Evolutionary conservation across 1,284 basidiomycete genomes (phyloP).

Genomic region (Puccinia sorghi): DNA sequence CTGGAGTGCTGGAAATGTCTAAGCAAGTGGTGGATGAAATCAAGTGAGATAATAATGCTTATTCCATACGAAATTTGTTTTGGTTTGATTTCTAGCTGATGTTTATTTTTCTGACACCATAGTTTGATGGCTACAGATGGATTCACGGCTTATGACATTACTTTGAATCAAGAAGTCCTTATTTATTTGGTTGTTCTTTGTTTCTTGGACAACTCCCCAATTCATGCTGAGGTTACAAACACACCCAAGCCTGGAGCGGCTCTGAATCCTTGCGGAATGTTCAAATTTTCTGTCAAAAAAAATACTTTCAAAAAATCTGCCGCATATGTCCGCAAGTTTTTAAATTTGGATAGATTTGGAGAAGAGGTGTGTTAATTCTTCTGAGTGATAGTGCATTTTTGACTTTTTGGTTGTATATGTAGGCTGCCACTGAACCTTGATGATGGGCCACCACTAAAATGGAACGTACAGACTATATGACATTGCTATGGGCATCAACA

Average conservation of each 20-base stretch:
- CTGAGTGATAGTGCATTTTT: not conserved
- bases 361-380: not conserved
- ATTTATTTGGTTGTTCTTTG: not conserved
- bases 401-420: not conserved
- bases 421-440: not conserved
- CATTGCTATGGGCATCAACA: not conserved
- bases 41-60: too few species aligned
- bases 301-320: not conserved
- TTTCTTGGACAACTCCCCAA: not conserved
- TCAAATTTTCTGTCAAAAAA: too few species aligned
- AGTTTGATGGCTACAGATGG: not conserved
- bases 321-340: not conserved
- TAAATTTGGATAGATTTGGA: not conserved
- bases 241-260: not conserved
- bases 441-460: not conserved
- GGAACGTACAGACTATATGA: not conserved
- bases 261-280: not conserved
- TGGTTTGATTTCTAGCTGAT: too few species aligned
- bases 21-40: too few species aligned
- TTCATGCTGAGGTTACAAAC: slow-evolving; percentile 6
- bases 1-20: too few species aligned
- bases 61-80: too few species aligned
- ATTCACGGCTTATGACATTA: not conserved
- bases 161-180: not conserved
- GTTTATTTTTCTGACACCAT: not conserved